Conservation (phyloP, 208 protist genomes). For the Leishmania mexicana region DNA sequence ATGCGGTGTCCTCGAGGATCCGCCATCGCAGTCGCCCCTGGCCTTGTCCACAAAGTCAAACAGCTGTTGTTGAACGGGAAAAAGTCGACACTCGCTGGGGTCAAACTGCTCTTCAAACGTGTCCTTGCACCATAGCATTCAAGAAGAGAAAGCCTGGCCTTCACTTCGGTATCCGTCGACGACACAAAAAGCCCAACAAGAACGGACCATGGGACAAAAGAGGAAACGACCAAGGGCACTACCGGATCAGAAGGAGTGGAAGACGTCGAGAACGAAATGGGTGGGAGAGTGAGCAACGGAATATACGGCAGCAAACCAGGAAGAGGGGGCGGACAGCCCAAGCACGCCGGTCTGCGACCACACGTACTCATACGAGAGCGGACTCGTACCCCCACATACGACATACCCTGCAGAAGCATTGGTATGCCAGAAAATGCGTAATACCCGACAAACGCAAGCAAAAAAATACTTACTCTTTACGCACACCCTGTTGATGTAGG, state of each 20-base stretch:
- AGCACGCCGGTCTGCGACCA: too few species aligned
- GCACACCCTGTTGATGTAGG: neutral
- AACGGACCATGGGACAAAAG: neutral
- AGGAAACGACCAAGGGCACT: neutral
- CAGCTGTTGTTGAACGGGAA: constrained; percentile 73
- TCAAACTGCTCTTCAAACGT: constrained; percentile 67
- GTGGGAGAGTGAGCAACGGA: neutral
- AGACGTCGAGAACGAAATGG: neutral
- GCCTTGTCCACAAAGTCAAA: constrained; percentile 75
- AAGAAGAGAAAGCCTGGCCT: neutral
- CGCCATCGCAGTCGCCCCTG: neutral
- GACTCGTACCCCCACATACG: too few species aligned
- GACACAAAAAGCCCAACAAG: neutral
- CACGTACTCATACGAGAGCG: too few species aligned
- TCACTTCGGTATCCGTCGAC: neutral
- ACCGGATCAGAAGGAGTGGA: neutral
- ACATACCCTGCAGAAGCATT: too few species aligned
- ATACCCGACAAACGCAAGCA: too few species aligned
- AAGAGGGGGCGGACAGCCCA: neutral
- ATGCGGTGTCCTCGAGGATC: neutral
- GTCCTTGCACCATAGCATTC: constrained; percentile 82
- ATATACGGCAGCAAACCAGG: neutral
- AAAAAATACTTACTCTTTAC: neutral
- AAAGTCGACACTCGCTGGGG: constrained; percentile 49
- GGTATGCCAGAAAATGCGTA: too few species aligned